A percentile compares a stretch with the other conserved stretches of the same genome.
phyloP scores from a whole-genome alignment of 2,329 filamentous ascomycete species.

The Thielaviopsis punctulata region DNA sequence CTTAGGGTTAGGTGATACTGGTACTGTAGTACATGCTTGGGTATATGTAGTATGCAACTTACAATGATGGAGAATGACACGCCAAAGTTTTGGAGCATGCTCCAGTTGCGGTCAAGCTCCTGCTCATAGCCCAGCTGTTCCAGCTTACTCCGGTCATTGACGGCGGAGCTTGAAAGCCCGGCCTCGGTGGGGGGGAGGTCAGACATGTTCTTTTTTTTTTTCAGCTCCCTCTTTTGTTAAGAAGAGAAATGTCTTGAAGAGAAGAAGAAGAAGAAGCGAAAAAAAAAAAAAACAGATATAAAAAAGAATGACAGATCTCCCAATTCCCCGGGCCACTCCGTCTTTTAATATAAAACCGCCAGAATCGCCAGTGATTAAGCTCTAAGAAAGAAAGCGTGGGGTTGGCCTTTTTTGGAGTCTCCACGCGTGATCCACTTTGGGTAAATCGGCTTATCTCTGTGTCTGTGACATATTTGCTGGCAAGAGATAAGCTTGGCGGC shows the following conservation, averaged over 20 bases:
- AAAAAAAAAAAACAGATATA: too few relatives aligned
- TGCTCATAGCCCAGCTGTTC: conserved; percentile 30
- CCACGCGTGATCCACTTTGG: too few relatives aligned
- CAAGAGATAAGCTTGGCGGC: too few relatives aligned
- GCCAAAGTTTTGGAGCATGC: conserved; percentile 41
- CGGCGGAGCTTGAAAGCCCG: conserved; percentile 13
- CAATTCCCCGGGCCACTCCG: too few relatives aligned
- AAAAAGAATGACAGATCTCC: too few relatives aligned
- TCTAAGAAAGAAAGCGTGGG: too few relatives aligned
- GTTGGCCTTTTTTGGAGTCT: too few relatives aligned
- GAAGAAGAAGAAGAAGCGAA: background rate
- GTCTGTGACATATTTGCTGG: too few relatives aligned
- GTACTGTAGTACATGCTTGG: background rate
- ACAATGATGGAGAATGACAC: conserved; percentile 46
- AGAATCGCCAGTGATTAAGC: too few relatives aligned
- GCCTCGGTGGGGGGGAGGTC: conserved; percentile 6
- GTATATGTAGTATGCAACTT: conserved; percentile 14
- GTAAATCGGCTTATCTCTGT: too few relatives aligned
- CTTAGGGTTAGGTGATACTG: background rate
- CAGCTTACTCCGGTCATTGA: conserved; percentile 32
- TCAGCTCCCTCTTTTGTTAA: background rate
- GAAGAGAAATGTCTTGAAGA: background rate
- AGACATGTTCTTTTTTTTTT: background rate
- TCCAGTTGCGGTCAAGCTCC: conserved; percentile 40
- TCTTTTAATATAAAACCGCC: too few relatives aligned